Evolutionary conservation across 805 yeast genomes (phyloP).

Genomic region (Wilhelminamyces savonicus): DNA sequence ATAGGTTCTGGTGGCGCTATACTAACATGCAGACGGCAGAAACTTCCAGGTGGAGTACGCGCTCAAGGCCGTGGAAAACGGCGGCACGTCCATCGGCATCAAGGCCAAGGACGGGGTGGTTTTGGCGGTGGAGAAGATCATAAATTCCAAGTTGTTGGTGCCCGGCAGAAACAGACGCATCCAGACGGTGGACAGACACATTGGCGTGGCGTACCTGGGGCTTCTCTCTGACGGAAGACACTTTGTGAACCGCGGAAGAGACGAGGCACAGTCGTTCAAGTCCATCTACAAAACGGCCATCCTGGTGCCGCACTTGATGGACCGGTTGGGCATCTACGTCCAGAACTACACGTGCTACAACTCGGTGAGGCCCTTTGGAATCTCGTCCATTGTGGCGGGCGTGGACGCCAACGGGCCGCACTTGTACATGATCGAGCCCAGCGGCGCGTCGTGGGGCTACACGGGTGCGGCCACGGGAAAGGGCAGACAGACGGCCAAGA

Average conservation of each 20-base stretch:
- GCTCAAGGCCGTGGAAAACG: slow-evolving; percentile 93
- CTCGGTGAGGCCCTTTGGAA: slow-evolving; percentile 97
- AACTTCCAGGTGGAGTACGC: slow-evolving; percentile 98
- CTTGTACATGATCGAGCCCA: slow-evolving; percentile 94
- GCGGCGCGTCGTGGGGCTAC: slow-evolving; percentile 97
- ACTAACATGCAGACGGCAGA: slow-evolving; percentile 69
- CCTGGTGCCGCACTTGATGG: slow-evolving; percentile 75
- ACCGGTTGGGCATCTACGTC: slow-evolving; percentile 82
- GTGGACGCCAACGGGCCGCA: slow-evolving; percentile 87
- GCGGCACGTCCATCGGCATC: slow-evolving; percentile 92
- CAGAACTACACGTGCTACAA: slow-evolving; percentile 94
- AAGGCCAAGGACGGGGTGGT: slow-evolving; percentile 91
- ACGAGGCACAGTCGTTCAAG: slow-evolving; percentile 79
- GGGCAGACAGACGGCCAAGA: slow-evolving; percentile 97
- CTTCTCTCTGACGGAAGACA: slow-evolving; percentile 95
- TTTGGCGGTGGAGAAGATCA: slow-evolving; percentile 93
- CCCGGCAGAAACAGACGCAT: slow-evolving; percentile 87
- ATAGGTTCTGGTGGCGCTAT: slow-evolving; percentile 6
- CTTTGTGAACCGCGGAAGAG: slow-evolving; percentile 85
- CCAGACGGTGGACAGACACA: slow-evolving; percentile 87
- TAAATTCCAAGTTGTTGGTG: slow-evolving; percentile 79
- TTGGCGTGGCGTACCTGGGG: slow-evolving; percentile 94
- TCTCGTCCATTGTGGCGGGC: slow-evolving; percentile 90
- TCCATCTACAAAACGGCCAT: slow-evolving; percentile 70
- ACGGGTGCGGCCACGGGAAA: slow-evolving; percentile 96